Percentiles rank a stretch among this genome's conserved stretches.
These are phyloP conservation scores for Heterococcus sp. DNA, from an alignment of 108 stramenopile genomes.

Conservation along the genomic window DNA sequence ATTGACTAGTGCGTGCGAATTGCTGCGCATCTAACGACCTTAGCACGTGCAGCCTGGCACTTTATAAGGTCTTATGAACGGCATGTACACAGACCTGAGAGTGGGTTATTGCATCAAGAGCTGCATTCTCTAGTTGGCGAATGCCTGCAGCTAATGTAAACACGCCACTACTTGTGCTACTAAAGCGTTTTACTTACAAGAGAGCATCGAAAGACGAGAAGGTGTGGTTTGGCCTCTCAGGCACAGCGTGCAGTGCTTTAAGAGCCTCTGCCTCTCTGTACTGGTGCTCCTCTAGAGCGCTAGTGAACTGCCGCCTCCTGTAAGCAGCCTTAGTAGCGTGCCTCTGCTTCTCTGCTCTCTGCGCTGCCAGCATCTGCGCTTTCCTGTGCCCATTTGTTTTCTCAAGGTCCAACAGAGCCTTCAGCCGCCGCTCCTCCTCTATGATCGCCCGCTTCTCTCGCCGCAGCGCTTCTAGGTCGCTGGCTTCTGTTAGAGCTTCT, in stretches of 20 bases:
- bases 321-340: conserved; percentile 49
- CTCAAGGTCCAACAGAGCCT: conserved; percentile 62
- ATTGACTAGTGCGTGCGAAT: no score
- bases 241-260: conserved; percentile 16
- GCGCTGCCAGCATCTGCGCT: conserved; percentile 57
- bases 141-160: no score
- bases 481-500: conserved; percentile 59
- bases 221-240: conserved; percentile 26
- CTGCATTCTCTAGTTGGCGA: no score
- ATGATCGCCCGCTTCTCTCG: conserved; percentile 64
- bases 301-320: conserved; percentile 36
- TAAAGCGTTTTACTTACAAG: no score
- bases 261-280: conserved; percentile 30
- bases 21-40: no score
- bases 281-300: conserved; percentile 27
- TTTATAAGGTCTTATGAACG: no score
- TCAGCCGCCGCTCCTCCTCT: conserved; percentile 62
- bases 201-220: no score
- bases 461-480: conserved; percentile 61
- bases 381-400: conserved; percentile 56
- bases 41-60: no score
- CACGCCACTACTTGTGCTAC: no score
- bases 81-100: no score
- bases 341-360: conserved; percentile 62
- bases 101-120: no score